phyloP scores from a whole-genome alignment of 768 basidiomycete species.

The Psilocybe cubensis region DNA sequence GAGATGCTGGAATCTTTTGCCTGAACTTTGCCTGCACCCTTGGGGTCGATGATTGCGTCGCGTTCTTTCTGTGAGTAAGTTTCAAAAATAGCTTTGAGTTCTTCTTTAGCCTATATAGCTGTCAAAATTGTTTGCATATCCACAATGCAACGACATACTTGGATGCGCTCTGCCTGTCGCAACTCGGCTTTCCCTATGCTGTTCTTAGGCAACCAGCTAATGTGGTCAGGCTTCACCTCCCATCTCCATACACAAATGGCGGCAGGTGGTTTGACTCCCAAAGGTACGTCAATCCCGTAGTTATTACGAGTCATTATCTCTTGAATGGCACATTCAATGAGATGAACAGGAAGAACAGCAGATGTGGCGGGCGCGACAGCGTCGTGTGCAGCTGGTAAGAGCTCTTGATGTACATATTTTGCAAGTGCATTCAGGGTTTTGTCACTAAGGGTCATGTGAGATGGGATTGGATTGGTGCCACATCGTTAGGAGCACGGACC shows the following conservation, averaged over 20 bases:
- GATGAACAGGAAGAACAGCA: constrained; percentile 47
- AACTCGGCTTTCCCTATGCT: constrained; percentile 62
- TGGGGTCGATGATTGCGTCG: constrained; percentile 56
- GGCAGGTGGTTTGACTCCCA: constrained; percentile 58
- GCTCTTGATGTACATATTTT: constrained; percentile 69
- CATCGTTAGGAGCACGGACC: constrained; percentile 46
- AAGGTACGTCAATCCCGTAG: constrained; percentile 70
- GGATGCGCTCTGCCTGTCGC: constrained; percentile 65
- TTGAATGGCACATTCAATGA: constrained; percentile 70
- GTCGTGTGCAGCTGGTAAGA: constrained; percentile 63
- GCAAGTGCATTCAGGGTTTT: constrained; percentile 65
- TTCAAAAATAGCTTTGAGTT: constrained; percentile 57
- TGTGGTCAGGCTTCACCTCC: constrained; percentile 70
- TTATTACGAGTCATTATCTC: constrained; percentile 69
- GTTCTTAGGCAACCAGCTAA: constrained; percentile 70
- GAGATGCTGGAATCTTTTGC: constrained; percentile 35
- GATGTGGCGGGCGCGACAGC: constrained; percentile 38
- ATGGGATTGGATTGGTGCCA: constrained; percentile 3
- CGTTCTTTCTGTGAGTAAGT: constrained; percentile 61
- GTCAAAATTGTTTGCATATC: not conserved
- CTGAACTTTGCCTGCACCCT: constrained; percentile 38
- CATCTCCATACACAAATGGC: constrained; percentile 82
- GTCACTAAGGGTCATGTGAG: constrained; percentile 51
- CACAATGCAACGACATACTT: constrained; percentile 40
- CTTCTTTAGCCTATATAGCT: constrained; percentile 56